Conservation (phyloP, 2,329 filamentous ascomycete species). For the Alternaria sp. region DNA sequence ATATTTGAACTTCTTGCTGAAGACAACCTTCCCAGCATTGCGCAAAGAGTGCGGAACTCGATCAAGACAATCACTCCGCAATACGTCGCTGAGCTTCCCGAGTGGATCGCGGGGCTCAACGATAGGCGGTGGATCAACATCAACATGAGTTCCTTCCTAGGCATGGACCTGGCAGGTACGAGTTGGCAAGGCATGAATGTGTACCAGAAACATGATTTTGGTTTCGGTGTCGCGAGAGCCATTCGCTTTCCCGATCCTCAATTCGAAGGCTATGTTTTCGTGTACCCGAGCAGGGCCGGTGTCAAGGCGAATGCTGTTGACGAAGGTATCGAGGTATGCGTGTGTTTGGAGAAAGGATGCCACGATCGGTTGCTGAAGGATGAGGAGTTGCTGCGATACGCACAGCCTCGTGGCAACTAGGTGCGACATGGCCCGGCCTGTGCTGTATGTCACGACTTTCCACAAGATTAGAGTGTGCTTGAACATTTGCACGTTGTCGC, state of each 20-base stretch:
- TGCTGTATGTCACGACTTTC: neutral
- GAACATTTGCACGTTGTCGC: neutral
- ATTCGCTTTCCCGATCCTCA: conserved; percentile 20
- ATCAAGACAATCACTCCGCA: conserved; percentile 26
- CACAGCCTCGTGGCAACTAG: conserved; percentile 2
- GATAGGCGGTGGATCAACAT: conserved; percentile 32
- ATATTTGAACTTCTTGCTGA: conserved; percentile 15
- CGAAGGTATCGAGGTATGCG: conserved; percentile 27
- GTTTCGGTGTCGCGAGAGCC: conserved; percentile 32
- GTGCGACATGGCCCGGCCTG: neutral
- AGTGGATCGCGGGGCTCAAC: conserved; percentile 28
- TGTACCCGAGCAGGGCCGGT: conserved; percentile 18
- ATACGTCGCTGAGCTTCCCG: conserved; percentile 24
- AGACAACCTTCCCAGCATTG: conserved; percentile 22
- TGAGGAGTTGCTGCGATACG: conserved; percentile 10
- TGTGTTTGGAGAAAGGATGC: conserved; percentile 19
- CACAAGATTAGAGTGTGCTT: neutral
- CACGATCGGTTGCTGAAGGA: conserved; percentile 21
- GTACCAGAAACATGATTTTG: conserved; percentile 38
- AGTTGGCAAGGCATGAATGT: conserved; percentile 35
- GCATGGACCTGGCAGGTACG: conserved; percentile 32
- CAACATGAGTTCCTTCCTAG: conserved; percentile 29
- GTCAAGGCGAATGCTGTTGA: conserved; percentile 10
- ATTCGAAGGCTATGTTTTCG: conserved; percentile 25
- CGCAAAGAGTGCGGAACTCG: conserved; percentile 26